Base-by-base conservation (phyloP, 352 stramenopile species). In the Discostella stelligera region DNA sequence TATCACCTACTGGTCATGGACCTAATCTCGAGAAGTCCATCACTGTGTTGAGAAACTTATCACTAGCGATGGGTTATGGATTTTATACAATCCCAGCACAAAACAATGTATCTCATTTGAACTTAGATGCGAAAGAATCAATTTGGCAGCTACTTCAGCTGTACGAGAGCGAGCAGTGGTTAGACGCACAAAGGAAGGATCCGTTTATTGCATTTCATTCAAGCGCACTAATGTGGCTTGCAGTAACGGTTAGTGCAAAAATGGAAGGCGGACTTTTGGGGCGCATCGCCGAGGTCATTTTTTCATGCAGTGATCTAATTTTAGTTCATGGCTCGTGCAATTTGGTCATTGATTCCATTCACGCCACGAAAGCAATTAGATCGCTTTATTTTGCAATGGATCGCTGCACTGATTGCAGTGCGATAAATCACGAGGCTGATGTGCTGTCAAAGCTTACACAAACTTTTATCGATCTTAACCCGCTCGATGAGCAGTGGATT, bases 61-160 rank as follows among this genome's bases (percentile, higher is more conserved):
- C 75, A 41, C 68, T 86, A 9, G 64, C 82, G 10, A 58, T 88
- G 39, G 84, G 82, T 7, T 82, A 75, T 72, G 71, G 79, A 13
- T 46, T 71, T 54, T 65, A 50, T 32, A 80, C 70, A 13, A 48
- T 30, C 5, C 20, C 53, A 13, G 64, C 70, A 37, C 59, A n/a
- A 23, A 64, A 53, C n/a, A 80, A 80, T 72, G 25, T 77, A n/a
- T n/a, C n/a, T 23, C 54, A 44, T 54, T 21, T 80, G 20, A 79
- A 80, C 21, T 20, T 77, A 37, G 48, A 79, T 66, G 21, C 58
- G 37, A 46, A 32, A 59, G 60, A 32, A 9, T 68, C 66, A 1
- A 60, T 77, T 41, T 16, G 7, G 20, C 46, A 56, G 16, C 50
- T 82, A n/a, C 20, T 82, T 48, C 37, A 74, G 37, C 23, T 74